Conservation (phyloP, 73 alveolate genomes). For the Halteria grandinella region DNA sequence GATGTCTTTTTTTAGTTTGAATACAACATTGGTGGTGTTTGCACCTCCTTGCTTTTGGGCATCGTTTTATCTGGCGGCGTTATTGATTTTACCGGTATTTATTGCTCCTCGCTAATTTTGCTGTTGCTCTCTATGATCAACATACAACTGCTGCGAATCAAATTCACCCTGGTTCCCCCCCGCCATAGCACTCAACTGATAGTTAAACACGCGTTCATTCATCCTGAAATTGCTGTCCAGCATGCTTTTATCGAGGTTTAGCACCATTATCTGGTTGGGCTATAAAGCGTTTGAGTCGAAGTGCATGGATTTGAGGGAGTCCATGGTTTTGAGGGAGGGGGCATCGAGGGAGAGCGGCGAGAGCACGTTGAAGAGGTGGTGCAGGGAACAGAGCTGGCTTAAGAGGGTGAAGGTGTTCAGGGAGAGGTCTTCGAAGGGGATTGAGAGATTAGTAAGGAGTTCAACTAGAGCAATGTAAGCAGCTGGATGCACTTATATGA, state of each 20-base stretch:
- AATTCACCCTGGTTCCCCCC: not conserved
- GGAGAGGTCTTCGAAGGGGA: not conserved
- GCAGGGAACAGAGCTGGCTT: not conserved
- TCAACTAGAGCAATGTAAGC: not conserved
- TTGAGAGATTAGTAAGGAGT: not conserved
- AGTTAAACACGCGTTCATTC: conserved; percentile 57
- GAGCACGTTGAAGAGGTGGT: conserved; percentile 38
- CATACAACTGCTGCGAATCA: not conserved
- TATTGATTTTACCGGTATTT: not conserved
- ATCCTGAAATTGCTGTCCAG: conserved; percentile 51
- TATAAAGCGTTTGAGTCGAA: conserved; percentile 8
- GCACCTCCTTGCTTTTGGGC: not conserved
- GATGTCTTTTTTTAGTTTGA: not conserved
- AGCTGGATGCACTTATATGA: conserved; percentile 14
- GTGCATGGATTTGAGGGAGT: not conserved
- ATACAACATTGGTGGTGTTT: not conserved
- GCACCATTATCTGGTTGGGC: not conserved
- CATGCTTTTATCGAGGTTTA: not conserved
- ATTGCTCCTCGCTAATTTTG: not conserved
- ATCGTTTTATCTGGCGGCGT: not conserved
- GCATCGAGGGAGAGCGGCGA: conserved; percentile 33
- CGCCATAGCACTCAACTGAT: not conserved
- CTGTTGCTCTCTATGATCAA: not conserved
- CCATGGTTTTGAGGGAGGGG: not conserved
- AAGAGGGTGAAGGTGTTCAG: not conserved